These are phyloP conservation scores for Cyberlindnera misumaiensis DNA, from an alignment of 805 yeast genomes.

Conservation along the genomic window DNA sequence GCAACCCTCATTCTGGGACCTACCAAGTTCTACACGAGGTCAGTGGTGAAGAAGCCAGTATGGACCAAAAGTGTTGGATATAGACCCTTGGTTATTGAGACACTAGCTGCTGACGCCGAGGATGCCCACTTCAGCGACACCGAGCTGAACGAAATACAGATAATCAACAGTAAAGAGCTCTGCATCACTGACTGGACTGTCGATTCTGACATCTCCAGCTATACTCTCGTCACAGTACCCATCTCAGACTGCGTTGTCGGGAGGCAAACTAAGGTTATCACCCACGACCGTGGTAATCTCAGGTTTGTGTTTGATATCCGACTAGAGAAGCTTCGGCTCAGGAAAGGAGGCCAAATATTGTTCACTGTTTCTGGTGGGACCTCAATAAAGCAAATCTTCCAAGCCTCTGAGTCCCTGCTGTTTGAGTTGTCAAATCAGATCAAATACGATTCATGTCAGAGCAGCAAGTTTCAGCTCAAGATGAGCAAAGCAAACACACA, in stretches of 20 bases:
- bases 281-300: slow-evolving; percentile 1
- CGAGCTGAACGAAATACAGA: slow-evolving; percentile 7
- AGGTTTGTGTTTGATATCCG: not conserved
- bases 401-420: no score
- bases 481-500: not conserved
- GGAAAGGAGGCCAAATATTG: not conserved
- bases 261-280: not conserved
- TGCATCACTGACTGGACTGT: not conserved
- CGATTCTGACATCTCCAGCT: not conserved
- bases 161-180: not conserved
- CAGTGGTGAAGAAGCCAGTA: no score
- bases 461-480: not conserved
- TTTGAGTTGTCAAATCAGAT: no score
- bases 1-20: not conserved
- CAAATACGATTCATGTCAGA: no score
- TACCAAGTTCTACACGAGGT: not conserved
- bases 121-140: slow-evolving; percentile 7
- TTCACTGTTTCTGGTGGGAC: not conserved
- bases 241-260: slow-evolving; percentile 3
- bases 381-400: not conserved
- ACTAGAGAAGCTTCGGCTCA: not conserved
- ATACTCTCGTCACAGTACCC: slow-evolving; percentile 1
- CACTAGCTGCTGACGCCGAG: not conserved
- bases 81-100: not conserved
- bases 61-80: not conserved